Conservation (phyloP, 495 filamentous ascomycete species). For the Aspergillus conjunctus region DNA sequence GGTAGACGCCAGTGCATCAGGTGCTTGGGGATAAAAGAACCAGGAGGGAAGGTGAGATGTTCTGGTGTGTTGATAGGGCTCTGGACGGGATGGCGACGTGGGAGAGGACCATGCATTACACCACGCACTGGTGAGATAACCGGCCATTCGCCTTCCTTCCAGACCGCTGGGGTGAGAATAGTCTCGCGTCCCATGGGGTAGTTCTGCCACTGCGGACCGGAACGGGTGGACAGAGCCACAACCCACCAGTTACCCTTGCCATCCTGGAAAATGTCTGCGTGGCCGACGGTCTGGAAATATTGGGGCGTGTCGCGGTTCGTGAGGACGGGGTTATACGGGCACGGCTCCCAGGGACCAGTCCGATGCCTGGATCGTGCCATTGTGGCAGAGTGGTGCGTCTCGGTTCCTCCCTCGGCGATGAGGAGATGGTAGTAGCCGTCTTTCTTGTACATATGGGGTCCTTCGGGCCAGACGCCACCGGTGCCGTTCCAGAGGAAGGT, state of each 20-base stretch:
- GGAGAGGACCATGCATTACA: slow-evolving; percentile 15
- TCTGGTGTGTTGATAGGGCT: slow-evolving; percentile 12
- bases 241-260: slow-evolving; percentile 56
- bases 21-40: slow-evolving; percentile 13
- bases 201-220: slow-evolving; percentile 30
- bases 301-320: slow-evolving; percentile 49
- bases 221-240: slow-evolving; percentile 50
- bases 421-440: slow-evolving; percentile 66
- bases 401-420: slow-evolving; percentile 64
- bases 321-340: slow-evolving; percentile 56
- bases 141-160: slow-evolving; percentile 40
- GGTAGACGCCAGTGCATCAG: slow-evolving; percentile 24
- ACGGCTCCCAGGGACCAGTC: slow-evolving; percentile 56
- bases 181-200: slow-evolving; percentile 66
- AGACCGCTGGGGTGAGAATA: slow-evolving; percentile 54
- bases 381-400: slow-evolving; percentile 51
- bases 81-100: neutral
- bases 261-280: slow-evolving; percentile 49
- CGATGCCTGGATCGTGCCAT: slow-evolving; percentile 55
- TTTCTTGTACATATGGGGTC: slow-evolving; percentile 63
- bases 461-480: slow-evolving; percentile 53
- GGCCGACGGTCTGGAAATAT: slow-evolving; percentile 44
- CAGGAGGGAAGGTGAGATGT: slow-evolving; percentile 15
- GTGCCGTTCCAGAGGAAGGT: slow-evolving; percentile 54
- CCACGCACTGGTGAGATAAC: slow-evolving; percentile 32